A percentile compares a stretch with the other conserved stretches of the same genome.
Evolutionary conservation across 306 rosid species (phyloP).

Genomic region (Cicer arietinum): DNA sequence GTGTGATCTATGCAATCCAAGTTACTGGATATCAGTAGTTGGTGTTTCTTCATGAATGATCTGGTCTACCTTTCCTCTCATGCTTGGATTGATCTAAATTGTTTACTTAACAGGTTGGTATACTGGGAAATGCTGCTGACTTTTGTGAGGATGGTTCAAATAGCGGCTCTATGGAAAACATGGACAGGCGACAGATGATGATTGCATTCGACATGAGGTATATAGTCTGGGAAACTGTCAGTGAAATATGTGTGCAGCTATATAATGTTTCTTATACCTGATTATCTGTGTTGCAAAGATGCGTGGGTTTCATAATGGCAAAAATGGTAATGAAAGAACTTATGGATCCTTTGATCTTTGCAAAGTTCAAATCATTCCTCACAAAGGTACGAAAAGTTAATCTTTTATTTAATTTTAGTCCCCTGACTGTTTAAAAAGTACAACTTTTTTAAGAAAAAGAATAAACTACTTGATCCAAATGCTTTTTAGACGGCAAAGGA

Average conservation of each 20-base stretch:
- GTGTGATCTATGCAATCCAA: slow-evolving; percentile 35
- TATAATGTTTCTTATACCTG: slow-evolving; percentile 46
- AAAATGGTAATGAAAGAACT: slow-evolving; percentile 96
- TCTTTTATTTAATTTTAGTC: slow-evolving; percentile 23
- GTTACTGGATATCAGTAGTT: slow-evolving; percentile 34
- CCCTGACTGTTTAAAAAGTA: slow-evolving; percentile 33
- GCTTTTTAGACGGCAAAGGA: slow-evolving; percentile 30
- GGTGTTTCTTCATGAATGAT: slow-evolving; percentile 42
- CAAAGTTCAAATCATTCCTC: slow-evolving; percentile 85
- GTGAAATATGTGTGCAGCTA: slow-evolving; percentile 35
- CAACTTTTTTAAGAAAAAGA: not conserved
- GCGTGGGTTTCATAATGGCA: slow-evolving; percentile 92
- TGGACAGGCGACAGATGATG: slow-evolving; percentile 95
- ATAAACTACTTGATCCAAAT: slow-evolving; percentile 32
- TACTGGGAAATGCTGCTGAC: slow-evolving; percentile 91
- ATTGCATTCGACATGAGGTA: slow-evolving; percentile 99
- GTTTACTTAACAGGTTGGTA: slow-evolving; percentile 74
- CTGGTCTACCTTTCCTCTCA: slow-evolving; percentile 32
- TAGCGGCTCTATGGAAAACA: slow-evolving; percentile 58
- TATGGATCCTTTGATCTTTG: slow-evolving; percentile 79
- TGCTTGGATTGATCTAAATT: slow-evolving; percentile 31
- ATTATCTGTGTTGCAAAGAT: slow-evolving; percentile 60
- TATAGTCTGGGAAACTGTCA: slow-evolving; percentile 42
- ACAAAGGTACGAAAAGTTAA: slow-evolving; percentile 64
- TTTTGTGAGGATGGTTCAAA: slow-evolving; percentile 67